Evolutionary conservation across 345 rosid species (phyloP).

Genomic region (Arabis alpina): DNA sequence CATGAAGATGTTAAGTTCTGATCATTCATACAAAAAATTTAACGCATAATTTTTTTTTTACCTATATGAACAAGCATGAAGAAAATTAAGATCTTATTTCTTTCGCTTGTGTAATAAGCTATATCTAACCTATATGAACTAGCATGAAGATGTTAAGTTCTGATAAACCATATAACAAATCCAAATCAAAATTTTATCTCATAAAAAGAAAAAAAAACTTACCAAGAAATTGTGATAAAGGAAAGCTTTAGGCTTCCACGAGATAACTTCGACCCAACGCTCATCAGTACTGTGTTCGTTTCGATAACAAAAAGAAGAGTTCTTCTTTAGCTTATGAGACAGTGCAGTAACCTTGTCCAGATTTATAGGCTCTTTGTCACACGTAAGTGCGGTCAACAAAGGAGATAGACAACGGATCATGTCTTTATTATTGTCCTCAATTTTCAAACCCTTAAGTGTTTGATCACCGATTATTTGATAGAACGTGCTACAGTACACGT

Average conservation of each 20-base stretch:
- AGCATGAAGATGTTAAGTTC: background rate
- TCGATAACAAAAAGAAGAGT: too few relatives aligned
- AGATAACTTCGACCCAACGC: constrained; percentile 81
- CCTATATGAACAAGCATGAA: background rate
- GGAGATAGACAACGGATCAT: background rate
- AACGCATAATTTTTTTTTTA: too few relatives aligned
- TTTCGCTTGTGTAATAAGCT: constrained; percentile 7
- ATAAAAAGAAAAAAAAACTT: constrained; percentile 7
- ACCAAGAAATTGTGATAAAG: constrained; percentile 91
- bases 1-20: background rate
- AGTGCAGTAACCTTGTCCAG: too few relatives aligned
- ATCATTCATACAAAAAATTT: background rate
- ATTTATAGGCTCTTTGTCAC: background rate
- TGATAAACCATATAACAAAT: background rate
- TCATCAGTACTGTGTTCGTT: constrained; percentile 28
- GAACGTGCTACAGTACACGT: background rate
- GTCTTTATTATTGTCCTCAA: background rate
- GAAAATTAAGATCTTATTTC: too few relatives aligned
- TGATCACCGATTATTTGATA: background rate
- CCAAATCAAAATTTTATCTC: background rate
- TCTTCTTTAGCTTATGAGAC: too few relatives aligned
- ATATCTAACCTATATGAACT: background rate
- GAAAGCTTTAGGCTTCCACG: constrained; percentile 93
- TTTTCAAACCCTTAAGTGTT: background rate
- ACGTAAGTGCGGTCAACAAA: constrained; percentile 1